Conservation (phyloP, 75 land plant genomes). For the Pinus taeda region DNA sequence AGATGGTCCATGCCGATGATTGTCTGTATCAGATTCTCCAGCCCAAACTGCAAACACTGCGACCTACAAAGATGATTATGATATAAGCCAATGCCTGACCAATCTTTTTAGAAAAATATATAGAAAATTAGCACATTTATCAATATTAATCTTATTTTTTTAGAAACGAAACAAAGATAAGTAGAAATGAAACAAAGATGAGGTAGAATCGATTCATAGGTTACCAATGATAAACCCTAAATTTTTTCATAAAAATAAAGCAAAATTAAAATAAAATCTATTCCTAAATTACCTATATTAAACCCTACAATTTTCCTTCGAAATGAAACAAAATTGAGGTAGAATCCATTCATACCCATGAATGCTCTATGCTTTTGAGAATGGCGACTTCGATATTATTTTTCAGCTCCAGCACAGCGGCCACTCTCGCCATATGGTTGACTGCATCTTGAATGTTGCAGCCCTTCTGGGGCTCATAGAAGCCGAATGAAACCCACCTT, state of each 20-base stretch:
- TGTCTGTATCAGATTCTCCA: not conserved
- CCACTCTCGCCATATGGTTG: not conserved
- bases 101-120: not conserved
- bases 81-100: not conserved
- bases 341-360: not conserved
- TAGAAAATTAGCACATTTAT: no score
- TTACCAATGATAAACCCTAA: no score
- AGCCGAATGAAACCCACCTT: not conserved
- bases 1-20: not conserved
- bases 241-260: no score
- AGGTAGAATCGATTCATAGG: no score
- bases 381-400: not conserved
- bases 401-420: not conserved
- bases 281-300: no score
- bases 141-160: no score
- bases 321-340: no score
- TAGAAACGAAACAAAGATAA: no score
- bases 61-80: not conserved
- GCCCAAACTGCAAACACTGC: not conserved
- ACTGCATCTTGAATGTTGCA: not conserved
- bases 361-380: not conserved
- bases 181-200: not conserved
- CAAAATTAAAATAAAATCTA: no score
- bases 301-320: no score
- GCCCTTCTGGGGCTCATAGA: not conserved